Base-by-base conservation (phyloP, 2,329 filamentous ascomycete species). In the Curvularia sp. region DNA sequence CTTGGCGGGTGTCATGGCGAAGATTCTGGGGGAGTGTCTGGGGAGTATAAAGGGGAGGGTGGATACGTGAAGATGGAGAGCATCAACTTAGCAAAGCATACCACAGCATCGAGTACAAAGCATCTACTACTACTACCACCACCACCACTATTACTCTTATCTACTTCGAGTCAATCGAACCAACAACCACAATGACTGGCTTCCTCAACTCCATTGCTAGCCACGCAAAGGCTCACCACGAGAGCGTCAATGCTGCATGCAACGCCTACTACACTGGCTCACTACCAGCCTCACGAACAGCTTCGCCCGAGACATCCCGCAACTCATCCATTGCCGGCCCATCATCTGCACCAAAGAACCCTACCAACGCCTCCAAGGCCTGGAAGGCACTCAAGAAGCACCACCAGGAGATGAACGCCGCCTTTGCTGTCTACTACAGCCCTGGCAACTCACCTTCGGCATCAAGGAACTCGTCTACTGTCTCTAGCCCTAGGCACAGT, bases 351-450 rank as follows among this genome's bases (percentile, higher is more conserved):
- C 60, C 51, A 36, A 54, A 66, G 57, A 53, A 53, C 45, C 55
- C 55, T 4, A 66, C 59, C 56, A 71, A 66, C 58, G 57, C 62
- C 39, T 55, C 49, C 61, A 71, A 71, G 54, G 61, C 65, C 15
- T 73, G 69, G 68, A 64, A 68, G 12, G 65, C 67, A n/a, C 49
- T 75, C 53, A 72, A 73, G 61, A 55, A 68, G 57, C 71, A 74
- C 61, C 71, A 73, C 60, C 61, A 67, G 18, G 67, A 67, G 18
- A 69, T 74, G 58, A 74, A 73, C 60, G 64, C 62, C 1, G 71
- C 70, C 3, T 74, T 70, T 57, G 47, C 59, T 19, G 60, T 65
- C 50, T 72, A 65, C 65, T 74, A 75, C 65, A 61, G 63, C 19
- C 61, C 64, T 1, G 60, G 60, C 30, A 28, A 43, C 23, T 60